These are phyloP conservation scores for Umbellularia californica DNA, from an alignment of 164 flowering plant species.

Conservation along the genomic window DNA sequence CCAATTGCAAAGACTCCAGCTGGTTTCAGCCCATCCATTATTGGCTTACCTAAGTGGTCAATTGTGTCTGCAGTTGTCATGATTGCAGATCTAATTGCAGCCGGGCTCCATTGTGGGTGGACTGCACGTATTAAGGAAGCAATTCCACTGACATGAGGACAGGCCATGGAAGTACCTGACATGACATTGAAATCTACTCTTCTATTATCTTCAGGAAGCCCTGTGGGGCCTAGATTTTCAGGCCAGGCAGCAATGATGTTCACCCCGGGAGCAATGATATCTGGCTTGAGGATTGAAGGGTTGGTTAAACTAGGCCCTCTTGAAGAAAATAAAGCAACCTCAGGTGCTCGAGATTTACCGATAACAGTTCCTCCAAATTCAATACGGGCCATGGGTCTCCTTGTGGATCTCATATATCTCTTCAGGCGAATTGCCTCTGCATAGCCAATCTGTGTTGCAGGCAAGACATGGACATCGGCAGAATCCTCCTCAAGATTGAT, in stretches of 20 bases:
- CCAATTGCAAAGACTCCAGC: conserved; percentile 72
- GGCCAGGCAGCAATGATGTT: conserved; percentile 99
- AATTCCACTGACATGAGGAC: conserved; percentile 87
- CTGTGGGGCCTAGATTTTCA: conserved; percentile 74
- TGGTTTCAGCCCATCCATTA: conserved; percentile 61
- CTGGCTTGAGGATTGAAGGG: conserved; percentile 87
- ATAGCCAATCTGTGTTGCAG: conserved; percentile 70
- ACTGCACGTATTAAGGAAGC: conserved; percentile 62
- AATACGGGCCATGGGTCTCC: conserved; percentile 59
- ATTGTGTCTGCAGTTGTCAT: conserved; percentile 73
- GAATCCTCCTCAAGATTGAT: conserved; percentile 69
- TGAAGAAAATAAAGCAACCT: conserved; percentile 80
- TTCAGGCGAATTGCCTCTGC: conserved; percentile 53
- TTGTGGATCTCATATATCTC: conserved; percentile 63
- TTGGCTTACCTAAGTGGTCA: conserved; percentile 57
- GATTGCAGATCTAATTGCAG: conserved; percentile 79
- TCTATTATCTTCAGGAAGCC: conserved; percentile 73
- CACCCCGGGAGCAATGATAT: conserved; percentile 88
- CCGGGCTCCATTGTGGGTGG: conserved; percentile 82
- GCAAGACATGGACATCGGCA: conserved; percentile 81
- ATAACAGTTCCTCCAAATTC: conserved; percentile 63
- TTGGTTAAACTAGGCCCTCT: conserved; percentile 78
- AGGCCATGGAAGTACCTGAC: conserved; percentile 98
- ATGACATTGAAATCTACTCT: conserved; percentile 75
- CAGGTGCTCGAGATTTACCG: conserved; percentile 66